A percentile compares a stretch with the other conserved stretches of the same genome.
These are phyloP conservation scores for Eucalyptus sp. DNA, from an alignment of 345 rosid genomes.

Conservation along the genomic window DNA sequence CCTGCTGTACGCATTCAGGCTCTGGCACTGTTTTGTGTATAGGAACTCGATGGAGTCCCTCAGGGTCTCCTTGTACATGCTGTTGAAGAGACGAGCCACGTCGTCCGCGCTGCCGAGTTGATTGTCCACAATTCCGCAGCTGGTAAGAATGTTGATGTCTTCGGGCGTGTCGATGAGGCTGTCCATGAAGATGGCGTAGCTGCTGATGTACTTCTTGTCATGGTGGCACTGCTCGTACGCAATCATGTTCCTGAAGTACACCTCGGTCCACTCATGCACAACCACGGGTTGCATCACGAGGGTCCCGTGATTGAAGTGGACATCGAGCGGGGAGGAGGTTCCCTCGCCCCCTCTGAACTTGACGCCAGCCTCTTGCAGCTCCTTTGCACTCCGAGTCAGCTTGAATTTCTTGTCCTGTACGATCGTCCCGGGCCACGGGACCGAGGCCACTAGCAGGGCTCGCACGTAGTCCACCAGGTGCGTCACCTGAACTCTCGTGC, in stretches of 20 bases:
- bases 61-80: background rate
- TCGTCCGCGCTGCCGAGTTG: background rate
- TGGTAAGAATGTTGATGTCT: background rate
- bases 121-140: background rate
- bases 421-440: background rate
- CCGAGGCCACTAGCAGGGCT: background rate
- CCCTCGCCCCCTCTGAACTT: background rate
- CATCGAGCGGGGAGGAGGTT: background rate
- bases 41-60: background rate
- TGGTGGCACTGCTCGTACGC: slow-evolving; percentile 8
- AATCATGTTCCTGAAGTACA: slow-evolving; percentile 3
- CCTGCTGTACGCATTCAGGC: background rate
- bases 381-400: background rate
- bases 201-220: background rate
- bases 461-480: background rate
- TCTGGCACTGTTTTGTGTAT: background rate
- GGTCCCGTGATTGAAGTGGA: background rate
- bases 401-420: background rate
- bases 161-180: background rate
- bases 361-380: background rate
- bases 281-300: background rate
- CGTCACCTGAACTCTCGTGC: background rate
- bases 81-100: background rate
- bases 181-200: background rate
- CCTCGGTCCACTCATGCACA: background rate